Base-by-base conservation (phyloP, 352 stramenopile genomes). In the Saprolegnia diclina region DNA sequence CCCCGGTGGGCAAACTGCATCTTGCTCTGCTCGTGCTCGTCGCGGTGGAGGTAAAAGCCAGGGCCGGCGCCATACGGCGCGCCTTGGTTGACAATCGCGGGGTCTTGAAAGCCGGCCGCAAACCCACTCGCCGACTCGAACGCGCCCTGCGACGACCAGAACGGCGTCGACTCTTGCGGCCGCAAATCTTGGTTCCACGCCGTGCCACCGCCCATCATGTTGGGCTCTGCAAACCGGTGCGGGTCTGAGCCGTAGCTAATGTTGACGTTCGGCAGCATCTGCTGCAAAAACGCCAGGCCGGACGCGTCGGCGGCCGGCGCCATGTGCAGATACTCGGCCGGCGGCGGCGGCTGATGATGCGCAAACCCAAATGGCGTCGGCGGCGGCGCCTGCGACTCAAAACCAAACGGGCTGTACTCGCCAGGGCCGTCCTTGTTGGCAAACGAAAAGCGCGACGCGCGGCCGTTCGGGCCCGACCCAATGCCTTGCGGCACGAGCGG, bases 241-340 rank as follows among this genome's bases (percentile, higher is more conserved):
- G 63, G 45, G 21, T 92, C 81, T 21, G 82, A 81, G n/a, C 85
- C 84, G 59, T 82, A 90, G 76, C 85, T 94, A 59, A 94, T 94
- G 76, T 94, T 92, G 35, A 94, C 85, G 63, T 94, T 94, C 11
- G 85, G 85, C 19, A 94, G 80, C 85, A 94, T 94, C 67, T 91
- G 82, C 79, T 94, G 85, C 32, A 94, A 74, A 71, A 92, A 94
- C 44, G 83, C 85, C 0, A 94, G 73, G 0, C 85, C 85, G 57
- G 54, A 66, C 9, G 54, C 16, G 32, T 44, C 32, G 4, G 22
- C 13, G 1, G 59, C 16, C n/a, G 59, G 32, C 16, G 59, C 14
- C 52, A 59, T 59, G 24, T 40, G 24, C 24, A 42, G 24, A n/a
- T 40, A 40, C 24, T 35, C 52, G 13, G 11, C 21, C 26, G 59